A percentile compares a stretch with the other conserved stretches of the same genome.
These are phyloP conservation scores for Erodium maritimum DNA, from an alignment of 345 rosid species.

Conservation along the genomic window DNA sequence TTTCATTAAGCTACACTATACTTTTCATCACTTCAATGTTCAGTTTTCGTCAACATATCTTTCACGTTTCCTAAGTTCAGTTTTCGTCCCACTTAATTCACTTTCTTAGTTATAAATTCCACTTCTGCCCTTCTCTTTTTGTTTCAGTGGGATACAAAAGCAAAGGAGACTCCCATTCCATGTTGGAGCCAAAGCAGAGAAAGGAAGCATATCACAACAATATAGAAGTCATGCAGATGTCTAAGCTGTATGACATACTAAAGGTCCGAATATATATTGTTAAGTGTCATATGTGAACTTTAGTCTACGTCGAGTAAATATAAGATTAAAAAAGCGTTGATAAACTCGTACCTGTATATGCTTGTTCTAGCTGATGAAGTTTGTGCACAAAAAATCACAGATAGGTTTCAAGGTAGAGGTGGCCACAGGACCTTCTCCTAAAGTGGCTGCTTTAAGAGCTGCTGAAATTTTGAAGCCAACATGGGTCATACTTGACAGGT, in stretches of 20 bases:
- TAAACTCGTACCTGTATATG: no score
- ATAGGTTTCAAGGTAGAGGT: constrained; percentile 19
- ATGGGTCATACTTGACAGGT: constrained; percentile 42
- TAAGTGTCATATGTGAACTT: no score
- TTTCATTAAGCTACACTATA: no score
- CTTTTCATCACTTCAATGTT: no score
- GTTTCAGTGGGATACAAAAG: constrained; percentile 16
- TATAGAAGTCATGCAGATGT: constrained; percentile 16
- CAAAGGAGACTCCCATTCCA: constrained; percentile 14
- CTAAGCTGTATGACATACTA: constrained; percentile 12
- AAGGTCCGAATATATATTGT: constrained; percentile 12
- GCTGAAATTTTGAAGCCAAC: constrained; percentile 24
- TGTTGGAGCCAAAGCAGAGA: constrained; percentile 13
- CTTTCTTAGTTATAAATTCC: no score
- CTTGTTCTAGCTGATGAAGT: neutral
- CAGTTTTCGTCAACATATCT: no score
- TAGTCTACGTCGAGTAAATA: no score
- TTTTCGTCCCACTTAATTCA: no score
- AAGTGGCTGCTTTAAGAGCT: constrained; percentile 16
- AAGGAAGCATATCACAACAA: constrained; percentile 19
- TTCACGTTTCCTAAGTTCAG: no score
- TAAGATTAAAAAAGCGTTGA: no score
- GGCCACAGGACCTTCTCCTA: constrained; percentile 21
- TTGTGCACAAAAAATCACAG: neutral
- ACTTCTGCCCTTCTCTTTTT: neutral